Conservation (phyloP, 441 rosid genomes). For the Populus hybrid region DNA sequence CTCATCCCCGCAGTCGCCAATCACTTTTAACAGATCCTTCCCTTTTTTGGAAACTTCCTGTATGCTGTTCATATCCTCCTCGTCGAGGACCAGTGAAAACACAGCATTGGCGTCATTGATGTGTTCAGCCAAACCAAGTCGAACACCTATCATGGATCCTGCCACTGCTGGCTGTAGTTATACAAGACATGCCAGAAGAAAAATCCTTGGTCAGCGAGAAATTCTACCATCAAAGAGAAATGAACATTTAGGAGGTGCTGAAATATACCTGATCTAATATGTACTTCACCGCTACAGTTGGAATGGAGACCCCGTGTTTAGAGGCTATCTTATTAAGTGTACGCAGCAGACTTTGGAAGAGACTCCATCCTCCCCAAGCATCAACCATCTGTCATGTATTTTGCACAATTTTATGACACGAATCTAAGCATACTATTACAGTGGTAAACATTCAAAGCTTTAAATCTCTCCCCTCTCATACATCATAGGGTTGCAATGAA, state of each 20-base stretch:
- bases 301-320: conserved; percentile 87
- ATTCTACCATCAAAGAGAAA: neutral
- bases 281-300: conserved; percentile 86
- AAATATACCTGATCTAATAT: conserved; percentile 68
- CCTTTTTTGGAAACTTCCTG: conserved; percentile 54
- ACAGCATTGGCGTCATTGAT: conserved; percentile 66
- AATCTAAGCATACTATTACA: neutral
- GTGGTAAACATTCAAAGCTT: neutral
- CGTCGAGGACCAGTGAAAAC: conserved; percentile 71
- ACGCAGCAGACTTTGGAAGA: conserved; percentile 71
- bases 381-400: conserved; percentile 68
- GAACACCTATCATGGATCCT: conserved; percentile 77
- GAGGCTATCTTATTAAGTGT: conserved; percentile 66
- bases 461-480: neutral
- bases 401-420: conserved; percentile 11
- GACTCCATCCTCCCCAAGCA: conserved; percentile 98
- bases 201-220: neutral
- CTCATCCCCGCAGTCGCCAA: conserved; percentile 97
- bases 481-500: neutral
- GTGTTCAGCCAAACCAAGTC: conserved; percentile 74
- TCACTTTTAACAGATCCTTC: conserved; percentile 69
- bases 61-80: conserved; percentile 59
- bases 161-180: conserved; percentile 57
- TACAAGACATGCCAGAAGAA: conserved; percentile 13
- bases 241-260: neutral